Conservation (phyloP, 345 rosid genomes). For the Murraya koenigii region DNA sequence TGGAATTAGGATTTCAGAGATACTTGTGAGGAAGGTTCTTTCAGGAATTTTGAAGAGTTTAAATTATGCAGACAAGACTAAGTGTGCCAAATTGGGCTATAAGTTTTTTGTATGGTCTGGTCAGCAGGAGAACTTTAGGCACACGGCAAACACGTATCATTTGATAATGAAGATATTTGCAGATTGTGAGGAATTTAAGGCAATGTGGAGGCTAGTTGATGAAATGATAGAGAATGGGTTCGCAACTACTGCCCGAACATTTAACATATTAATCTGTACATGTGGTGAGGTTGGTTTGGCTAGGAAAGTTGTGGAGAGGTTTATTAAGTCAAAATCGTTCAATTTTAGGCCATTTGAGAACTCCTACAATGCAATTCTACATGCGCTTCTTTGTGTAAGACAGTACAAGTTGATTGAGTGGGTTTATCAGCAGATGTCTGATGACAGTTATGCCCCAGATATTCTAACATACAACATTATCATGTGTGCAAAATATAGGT, state of each 20-base stretch:
- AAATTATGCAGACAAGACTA: slow-evolving; percentile 39
- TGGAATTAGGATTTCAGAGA: slow-evolving; percentile 60
- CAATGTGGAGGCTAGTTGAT: slow-evolving; percentile 89
- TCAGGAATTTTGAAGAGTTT: slow-evolving; percentile 55
- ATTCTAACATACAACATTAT: slow-evolving; percentile 64
- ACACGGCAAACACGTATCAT: slow-evolving; percentile 61
- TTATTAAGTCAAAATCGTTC: slow-evolving; percentile 74
- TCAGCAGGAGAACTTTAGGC: slow-evolving; percentile 58
- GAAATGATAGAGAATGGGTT: slow-evolving; percentile 78
- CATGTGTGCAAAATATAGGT: slow-evolving; percentile 68
- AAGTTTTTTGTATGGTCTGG: slow-evolving; percentile 77
- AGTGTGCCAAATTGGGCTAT: slow-evolving; percentile 65
- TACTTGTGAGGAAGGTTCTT: slow-evolving; percentile 82
- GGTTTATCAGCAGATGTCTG: slow-evolving; percentile 79
- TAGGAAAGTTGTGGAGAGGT: slow-evolving; percentile 66
- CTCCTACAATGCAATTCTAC: slow-evolving; percentile 77
- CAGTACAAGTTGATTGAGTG: slow-evolving; percentile 84
- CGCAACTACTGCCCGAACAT: slow-evolving; percentile 73
- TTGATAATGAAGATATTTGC: slow-evolving; percentile 81
- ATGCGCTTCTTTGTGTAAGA: slow-evolving; percentile 45
- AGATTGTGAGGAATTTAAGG: slow-evolving; percentile 72
- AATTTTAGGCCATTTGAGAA: slow-evolving; percentile 71
- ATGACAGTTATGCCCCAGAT: slow-evolving; percentile 58
- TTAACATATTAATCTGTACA: slow-evolving; percentile 76
- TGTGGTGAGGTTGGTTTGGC: slow-evolving; percentile 79